phyloP scores from a whole-genome alignment of 768 basidiomycete genomes.

The Russula emetica region DNA sequence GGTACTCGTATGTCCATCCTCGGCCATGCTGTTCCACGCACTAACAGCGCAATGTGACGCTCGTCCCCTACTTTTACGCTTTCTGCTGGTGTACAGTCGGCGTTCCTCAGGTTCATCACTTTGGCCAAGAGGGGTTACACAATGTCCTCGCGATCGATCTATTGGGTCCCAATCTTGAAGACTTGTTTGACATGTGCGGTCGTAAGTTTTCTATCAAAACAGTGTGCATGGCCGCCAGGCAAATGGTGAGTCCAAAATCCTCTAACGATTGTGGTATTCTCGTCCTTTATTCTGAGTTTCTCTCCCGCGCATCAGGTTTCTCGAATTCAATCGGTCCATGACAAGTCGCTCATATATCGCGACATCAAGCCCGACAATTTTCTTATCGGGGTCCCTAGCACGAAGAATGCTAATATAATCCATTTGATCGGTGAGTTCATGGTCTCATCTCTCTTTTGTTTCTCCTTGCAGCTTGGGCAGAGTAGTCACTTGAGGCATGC shows the following conservation, averaged over 20 bases:
- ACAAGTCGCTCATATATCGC: constrained; percentile 96
- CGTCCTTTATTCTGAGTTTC: constrained; percentile 17
- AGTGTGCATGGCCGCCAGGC: constrained; percentile 97
- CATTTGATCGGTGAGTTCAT: constrained; percentile 73
- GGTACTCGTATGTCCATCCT: constrained; percentile 65
- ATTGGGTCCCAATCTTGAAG: constrained; percentile 95
- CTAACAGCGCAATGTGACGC: constrained; percentile 4
- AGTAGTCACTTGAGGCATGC: neutral
- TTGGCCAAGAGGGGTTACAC: constrained; percentile 97
- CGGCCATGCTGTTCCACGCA: constrained; percentile 3
- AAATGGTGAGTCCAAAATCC: constrained; percentile 69
- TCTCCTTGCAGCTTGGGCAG: neutral
- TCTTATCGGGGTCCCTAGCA: constrained; percentile 88
- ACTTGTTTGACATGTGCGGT: constrained; percentile 98
- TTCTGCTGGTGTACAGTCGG: constrained; percentile 54
- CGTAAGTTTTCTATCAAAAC: constrained; percentile 98
- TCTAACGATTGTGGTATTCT: constrained; percentile 13
- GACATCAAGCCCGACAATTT: constrained; percentile 99
- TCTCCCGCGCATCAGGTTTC: constrained; percentile 59
- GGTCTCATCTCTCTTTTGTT: neutral
- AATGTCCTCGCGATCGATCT: constrained; percentile 94
- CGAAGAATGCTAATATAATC: constrained; percentile 83
- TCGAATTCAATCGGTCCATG: constrained; percentile 95
- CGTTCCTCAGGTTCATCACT: constrained; percentile 97
- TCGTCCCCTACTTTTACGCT: neutral